phyloP scores from a whole-genome alignment of 306 rosid species.

The Begonia fuchsioides region DNA sequence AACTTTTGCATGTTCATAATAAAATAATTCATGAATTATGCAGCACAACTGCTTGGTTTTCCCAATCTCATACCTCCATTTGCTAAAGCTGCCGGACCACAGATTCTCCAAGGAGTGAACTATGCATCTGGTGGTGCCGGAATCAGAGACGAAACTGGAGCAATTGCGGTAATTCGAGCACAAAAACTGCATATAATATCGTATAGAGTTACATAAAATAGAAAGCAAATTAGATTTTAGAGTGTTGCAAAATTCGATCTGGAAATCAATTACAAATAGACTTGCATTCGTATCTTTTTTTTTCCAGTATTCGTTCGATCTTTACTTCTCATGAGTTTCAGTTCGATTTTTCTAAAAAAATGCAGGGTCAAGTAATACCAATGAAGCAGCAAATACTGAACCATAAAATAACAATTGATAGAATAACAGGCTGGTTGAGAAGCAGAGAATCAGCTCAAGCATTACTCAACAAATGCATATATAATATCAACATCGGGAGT shows the following conservation, averaged over 20 bases:
- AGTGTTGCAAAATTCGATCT: too few relatives aligned
- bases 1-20: too few relatives aligned
- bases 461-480: conserved; percentile 36
- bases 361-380: neutral
- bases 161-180: conserved; percentile 4
- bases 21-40: neutral
- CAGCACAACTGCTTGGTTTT: conserved; percentile 13
- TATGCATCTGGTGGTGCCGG: conserved; percentile 18
- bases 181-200: too few relatives aligned
- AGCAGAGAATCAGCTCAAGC: conserved; percentile 3
- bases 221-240: too few relatives aligned
- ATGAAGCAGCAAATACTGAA: neutral
- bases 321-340: too few relatives aligned
- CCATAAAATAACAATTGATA: conserved; percentile 5
- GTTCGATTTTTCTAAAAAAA: too few relatives aligned
- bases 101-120: conserved; percentile 9
- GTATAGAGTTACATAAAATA: too few relatives aligned
- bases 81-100: neutral
- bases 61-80: conserved; percentile 6
- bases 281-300: too few relatives aligned
- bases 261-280: too few relatives aligned
- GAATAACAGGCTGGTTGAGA: conserved; percentile 11
- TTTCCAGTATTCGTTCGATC: too few relatives aligned
- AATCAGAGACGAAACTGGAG: conserved; percentile 12
- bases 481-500: conserved; percentile 33